Evolutionary conservation across 352 stramenopile genomes (phyloP), one percentile per base, ranked within the genome.

Genomic region (Pythium plurisporium): DNA sequence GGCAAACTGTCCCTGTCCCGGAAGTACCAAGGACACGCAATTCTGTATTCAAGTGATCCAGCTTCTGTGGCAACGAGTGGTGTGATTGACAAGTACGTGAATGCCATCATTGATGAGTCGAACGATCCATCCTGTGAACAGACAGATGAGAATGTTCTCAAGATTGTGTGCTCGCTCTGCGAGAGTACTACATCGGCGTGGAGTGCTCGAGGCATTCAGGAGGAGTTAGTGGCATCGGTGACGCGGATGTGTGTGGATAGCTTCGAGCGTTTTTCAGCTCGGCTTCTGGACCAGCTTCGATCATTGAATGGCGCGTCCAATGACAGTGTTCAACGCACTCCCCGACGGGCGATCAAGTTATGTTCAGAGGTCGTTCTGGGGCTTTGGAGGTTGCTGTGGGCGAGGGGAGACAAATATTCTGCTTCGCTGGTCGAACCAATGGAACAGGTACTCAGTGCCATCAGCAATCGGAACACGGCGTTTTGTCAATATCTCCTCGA

Each of bases 41-140:
- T 91, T 26, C 43, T 91, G 50, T 89, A 91, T 36, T n/a, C 52
- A 4, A 59, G 45, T 22, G 19, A 58, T 25, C 40, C 59, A 33
- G 1, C n/a, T 6, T 14, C 19, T n/a, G 22, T 53, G 1, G 34
- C 30, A 8, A 41, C 22, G 2, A 52, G 11, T 27, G 43, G 44
- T 30, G 61, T 14, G 44, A 55, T 82, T 22, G 69, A 74, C 8
- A 91, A 86, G 27, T 91, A 79, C 26, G 71, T 81, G 8, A 62
- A 55, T 23, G 67, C 69, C 14, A 42, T 80, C 6, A 25, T 89
- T 33, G 67, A 86, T 34, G 78, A 90, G 44, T 44, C 11, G 55
- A 59, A 48, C 12, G 34, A 30, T 25, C n/a, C 31, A 14, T 38
- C 19, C 4, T 20, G 52, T 17, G 0, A 1, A 0, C 19, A 41